A percentile compares a stretch with the other conserved stretches of the same genome.
These are phyloP conservation scores for Ustilago loliicola DNA, from an alignment of 1,284 basidiomycete genomes.

Conservation along the genomic window DNA sequence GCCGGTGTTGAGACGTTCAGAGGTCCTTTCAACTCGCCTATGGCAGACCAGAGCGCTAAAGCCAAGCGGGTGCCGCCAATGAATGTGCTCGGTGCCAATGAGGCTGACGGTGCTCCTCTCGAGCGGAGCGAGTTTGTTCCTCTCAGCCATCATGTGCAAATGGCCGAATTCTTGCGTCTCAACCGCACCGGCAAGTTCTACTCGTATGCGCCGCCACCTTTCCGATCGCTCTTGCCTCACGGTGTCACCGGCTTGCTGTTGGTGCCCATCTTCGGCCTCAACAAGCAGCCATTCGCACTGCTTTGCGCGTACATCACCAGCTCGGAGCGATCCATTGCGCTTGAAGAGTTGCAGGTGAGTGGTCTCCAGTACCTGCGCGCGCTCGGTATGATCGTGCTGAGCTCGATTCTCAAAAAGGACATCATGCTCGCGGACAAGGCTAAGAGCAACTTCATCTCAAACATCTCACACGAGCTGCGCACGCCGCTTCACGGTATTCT, in stretches of 20 bases:
- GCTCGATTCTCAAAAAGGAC: conserved; percentile 89
- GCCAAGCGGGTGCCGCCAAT: conserved; percentile 63
- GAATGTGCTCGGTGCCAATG: conserved; percentile 62
- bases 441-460: conserved; percentile 87
- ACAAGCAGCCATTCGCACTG: conserved; percentile 89
- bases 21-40: conserved; percentile 28
- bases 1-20: conserved; percentile 44
- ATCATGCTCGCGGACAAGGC: conserved; percentile 96
- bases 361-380: conserved; percentile 91
- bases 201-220: conserved; percentile 56
- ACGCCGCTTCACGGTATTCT: conserved; percentile 76
- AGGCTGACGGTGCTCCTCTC: conserved; percentile 37
- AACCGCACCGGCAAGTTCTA: conserved; percentile 61
- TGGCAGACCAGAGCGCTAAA: conserved; percentile 27
- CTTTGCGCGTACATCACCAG: conserved; percentile 86
- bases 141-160: conserved; percentile 57
- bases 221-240: conserved; percentile 61
- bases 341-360: conserved; percentile 78
- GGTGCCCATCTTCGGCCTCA: conserved; percentile 90
- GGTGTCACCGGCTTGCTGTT: conserved; percentile 55
- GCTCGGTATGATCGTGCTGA: conserved; percentile 90
- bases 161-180: conserved; percentile 63
- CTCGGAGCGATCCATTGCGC: conserved; percentile 83
- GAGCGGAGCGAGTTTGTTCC: conserved; percentile 58
- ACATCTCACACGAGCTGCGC: conserved; percentile 87